Evolutionary conservation across 2,329 filamentous ascomycete genomes (phyloP).

Genomic region (Cordyceps javanica): DNA sequence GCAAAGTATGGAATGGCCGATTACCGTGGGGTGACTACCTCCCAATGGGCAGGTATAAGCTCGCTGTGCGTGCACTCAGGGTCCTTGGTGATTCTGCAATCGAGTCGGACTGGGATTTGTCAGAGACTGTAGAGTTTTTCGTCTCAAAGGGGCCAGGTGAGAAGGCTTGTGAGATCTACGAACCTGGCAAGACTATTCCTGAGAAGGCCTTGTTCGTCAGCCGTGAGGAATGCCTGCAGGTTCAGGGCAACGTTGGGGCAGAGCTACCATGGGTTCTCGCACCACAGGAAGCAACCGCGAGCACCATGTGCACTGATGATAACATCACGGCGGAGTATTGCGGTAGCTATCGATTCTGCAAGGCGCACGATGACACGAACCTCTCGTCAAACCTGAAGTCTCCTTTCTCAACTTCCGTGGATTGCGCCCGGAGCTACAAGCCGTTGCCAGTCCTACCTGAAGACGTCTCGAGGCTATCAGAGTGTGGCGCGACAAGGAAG

Average conservation of each 20-base stretch:
- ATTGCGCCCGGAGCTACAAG: neutral
- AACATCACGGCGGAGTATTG: neutral
- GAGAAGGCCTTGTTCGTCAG: neutral
- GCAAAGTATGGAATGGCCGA: neutral
- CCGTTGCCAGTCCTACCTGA: neutral
- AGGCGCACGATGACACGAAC: neutral
- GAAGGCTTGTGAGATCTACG: neutral
- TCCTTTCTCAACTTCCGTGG: neutral
- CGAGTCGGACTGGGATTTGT: neutral
- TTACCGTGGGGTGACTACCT: neutral
- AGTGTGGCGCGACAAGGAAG: neutral
- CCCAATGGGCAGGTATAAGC: neutral
- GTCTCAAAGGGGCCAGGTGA: neutral
- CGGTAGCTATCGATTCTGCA: neutral
- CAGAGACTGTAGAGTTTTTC: neutral
- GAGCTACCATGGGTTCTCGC: neutral
- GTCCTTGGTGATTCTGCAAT: neutral
- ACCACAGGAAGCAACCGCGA: neutral
- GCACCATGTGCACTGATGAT: neutral
- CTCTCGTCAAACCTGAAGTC: neutral
- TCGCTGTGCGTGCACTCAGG: neutral
- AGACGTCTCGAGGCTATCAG: neutral
- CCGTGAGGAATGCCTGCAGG: neutral
- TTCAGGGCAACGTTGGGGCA: neutral
- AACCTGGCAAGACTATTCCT: neutral